Percentiles rank a stretch among this genome's conserved stretches.
These are phyloP conservation scores for Cryphonectria naterciae DNA, from an alignment of 2,329 filamentous ascomycete genomes.

Conservation along the genomic window DNA sequence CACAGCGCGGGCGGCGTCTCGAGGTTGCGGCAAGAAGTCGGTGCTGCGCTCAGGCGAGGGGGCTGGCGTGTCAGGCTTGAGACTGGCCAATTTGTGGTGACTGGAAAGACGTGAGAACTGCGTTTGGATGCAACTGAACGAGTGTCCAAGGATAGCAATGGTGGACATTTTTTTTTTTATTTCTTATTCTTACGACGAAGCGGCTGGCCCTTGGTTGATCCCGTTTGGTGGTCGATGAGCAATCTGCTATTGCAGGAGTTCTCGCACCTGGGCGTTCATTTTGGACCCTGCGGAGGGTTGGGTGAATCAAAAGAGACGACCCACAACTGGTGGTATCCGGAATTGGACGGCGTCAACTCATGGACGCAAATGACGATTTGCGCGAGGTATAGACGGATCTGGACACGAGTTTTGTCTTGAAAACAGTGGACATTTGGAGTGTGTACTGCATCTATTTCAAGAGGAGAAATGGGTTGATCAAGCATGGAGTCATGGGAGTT, in stretches of 20 bases:
- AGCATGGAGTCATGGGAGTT: background rate
- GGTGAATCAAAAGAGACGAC: background rate
- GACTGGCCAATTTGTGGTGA: constrained; percentile 72
- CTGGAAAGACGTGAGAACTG: constrained; percentile 48
- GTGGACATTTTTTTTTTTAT: background rate
- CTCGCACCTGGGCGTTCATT: background rate
- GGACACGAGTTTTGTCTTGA: constrained; percentile 1
- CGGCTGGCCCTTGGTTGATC: background rate
- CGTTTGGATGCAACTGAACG: background rate
- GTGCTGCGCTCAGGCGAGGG: constrained; percentile 71
- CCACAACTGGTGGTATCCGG: background rate
- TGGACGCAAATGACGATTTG: background rate
- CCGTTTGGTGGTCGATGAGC: background rate
- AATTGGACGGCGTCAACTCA: background rate
- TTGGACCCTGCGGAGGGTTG: background rate
- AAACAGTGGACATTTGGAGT: background rate
- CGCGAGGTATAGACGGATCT: background rate
- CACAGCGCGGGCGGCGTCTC: constrained; percentile 80
- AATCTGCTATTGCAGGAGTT: background rate
- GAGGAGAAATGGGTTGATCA: background rate
- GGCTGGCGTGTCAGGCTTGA: constrained; percentile 82
- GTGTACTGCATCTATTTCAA: background rate
- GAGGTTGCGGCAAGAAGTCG: constrained; percentile 79
- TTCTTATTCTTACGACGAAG: background rate
- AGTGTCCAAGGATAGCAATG: background rate